Conservation (phyloP, 345 rosid species). For the Turnera subulata region DNA sequence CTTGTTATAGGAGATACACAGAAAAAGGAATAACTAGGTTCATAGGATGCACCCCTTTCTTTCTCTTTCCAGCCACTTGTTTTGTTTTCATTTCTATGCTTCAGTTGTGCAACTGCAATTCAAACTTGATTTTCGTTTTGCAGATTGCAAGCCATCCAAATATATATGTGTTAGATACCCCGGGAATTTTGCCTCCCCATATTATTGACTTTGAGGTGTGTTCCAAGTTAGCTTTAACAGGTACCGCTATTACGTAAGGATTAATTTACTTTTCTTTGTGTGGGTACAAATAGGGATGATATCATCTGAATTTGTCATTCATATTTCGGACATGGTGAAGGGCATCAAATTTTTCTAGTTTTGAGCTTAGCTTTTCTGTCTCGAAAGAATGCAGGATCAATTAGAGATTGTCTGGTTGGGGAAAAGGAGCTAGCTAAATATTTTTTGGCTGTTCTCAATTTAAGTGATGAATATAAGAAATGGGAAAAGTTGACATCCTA, state of each 20-base stretch:
- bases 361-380: constrained; percentile 7
- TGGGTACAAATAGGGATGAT: neutral
- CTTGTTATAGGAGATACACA: no score
- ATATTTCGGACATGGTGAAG: neutral
- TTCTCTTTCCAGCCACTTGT: neutral
- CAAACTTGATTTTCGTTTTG: neutral
- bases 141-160: constrained; percentile 88
- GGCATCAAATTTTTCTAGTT: neutral
- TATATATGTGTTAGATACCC: constrained; percentile 73
- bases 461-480: constrained; percentile 54
- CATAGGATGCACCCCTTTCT: no score
- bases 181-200: constrained; percentile 66
- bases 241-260: constrained; percentile 22
- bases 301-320: neutral
- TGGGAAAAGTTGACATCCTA: constrained; percentile 45
- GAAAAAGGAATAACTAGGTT: no score
- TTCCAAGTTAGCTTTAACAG: constrained; percentile 79
- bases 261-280: neutral
- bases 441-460: constrained; percentile 57
- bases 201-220: constrained; percentile 50
- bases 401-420: constrained; percentile 46
- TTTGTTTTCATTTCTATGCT: neutral
- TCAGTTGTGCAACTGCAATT: neutral
- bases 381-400: constrained; percentile 52
- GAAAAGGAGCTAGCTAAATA: constrained; percentile 49